phyloP scores from a whole-genome alignment of 495 filamentous ascomycete genomes.

The Cercophora scortea region DNA sequence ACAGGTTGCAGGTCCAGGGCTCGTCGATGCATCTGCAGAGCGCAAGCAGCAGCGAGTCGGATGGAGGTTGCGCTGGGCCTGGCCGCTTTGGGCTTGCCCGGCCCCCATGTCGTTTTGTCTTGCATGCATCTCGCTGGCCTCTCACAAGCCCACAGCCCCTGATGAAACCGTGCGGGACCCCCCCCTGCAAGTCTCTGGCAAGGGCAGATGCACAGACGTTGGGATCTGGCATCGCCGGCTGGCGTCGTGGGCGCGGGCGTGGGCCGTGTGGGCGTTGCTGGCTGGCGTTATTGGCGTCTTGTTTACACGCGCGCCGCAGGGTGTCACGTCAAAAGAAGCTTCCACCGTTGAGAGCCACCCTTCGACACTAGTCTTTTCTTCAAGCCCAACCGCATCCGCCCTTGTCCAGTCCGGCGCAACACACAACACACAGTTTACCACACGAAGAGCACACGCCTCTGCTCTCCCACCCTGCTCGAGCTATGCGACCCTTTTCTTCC shows the following conservation, averaged over 20 bases:
- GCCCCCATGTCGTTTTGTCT: constrained; percentile 6
- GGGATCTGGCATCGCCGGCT: constrained; percentile 10
- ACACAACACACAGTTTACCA: constrained; percentile 2
- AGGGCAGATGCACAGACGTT: constrained; percentile 12
- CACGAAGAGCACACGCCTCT: too few relatives aligned
- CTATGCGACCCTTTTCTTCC: constrained; percentile 14
- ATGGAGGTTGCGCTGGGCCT: constrained; percentile 3
- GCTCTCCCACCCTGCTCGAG: constrained; percentile 10
- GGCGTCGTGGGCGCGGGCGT: too few relatives aligned
- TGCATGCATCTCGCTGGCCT: constrained; percentile 7
- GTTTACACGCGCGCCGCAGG: constrained; percentile 12
- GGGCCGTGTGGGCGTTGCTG: too few relatives aligned
- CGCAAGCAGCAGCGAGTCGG: neutral
- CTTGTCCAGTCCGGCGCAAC: constrained; percentile 8
- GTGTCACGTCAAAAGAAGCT: constrained; percentile 12
- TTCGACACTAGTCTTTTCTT: neutral
- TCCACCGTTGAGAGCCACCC: constrained; percentile 17
- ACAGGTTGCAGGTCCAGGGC: too few relatives aligned
- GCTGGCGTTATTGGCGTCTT: neutral
- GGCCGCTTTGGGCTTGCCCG: constrained; percentile 10
- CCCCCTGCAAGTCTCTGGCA: constrained; percentile 14
- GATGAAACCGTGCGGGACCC: constrained; percentile 17
- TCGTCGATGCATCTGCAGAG: too few relatives aligned
- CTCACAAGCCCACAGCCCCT: constrained; percentile 8
- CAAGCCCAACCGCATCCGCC: constrained; percentile 7